Percentiles rank a stretch among this genome's conserved stretches.
These are phyloP conservation scores for Serendipita sp. DNA, from an alignment of 768 basidiomycete species.

Conservation along the genomic window DNA sequence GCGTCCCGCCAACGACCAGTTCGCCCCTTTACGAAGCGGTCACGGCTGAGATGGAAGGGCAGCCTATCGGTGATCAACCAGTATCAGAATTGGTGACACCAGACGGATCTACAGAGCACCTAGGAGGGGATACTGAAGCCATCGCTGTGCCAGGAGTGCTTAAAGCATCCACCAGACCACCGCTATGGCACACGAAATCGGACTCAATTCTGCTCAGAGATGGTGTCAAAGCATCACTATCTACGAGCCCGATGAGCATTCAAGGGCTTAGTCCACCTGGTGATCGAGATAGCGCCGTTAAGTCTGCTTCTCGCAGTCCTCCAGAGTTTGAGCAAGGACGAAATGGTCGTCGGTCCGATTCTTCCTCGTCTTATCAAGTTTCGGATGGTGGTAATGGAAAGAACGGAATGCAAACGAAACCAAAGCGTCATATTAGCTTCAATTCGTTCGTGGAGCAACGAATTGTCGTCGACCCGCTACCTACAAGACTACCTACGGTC, in stretches of 20 bases:
- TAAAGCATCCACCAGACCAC: background rate
- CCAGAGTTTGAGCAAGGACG: constrained; percentile 21
- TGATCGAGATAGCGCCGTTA: background rate
- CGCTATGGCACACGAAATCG: constrained; percentile 66
- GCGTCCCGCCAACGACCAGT: background rate
- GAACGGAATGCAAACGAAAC: background rate
- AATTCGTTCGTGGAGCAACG: constrained; percentile 97
- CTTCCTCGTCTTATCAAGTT: background rate
- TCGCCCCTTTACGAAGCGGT: background rate
- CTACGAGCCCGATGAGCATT: background rate
- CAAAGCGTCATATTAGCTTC: constrained; percentile 86
- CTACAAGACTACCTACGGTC: background rate
- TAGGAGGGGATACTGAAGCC: background rate
- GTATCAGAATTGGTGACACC: background rate
- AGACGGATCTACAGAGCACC: background rate
- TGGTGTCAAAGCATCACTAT: background rate
- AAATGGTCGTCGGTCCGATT: background rate
- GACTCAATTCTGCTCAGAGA: constrained; percentile 58
- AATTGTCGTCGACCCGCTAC: constrained; percentile 48
- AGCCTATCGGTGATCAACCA: constrained; percentile 2
- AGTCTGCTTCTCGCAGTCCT: background rate
- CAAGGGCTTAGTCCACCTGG: background rate
- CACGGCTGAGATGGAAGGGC: constrained; percentile 9
- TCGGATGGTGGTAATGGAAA: background rate
- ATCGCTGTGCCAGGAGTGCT: background rate